A percentile compares a stretch with the other conserved stretches of the same genome.
phyloP scores from a whole-genome alignment of 352 stramenopile genomes.

The Phytophthora foliorum region DNA sequence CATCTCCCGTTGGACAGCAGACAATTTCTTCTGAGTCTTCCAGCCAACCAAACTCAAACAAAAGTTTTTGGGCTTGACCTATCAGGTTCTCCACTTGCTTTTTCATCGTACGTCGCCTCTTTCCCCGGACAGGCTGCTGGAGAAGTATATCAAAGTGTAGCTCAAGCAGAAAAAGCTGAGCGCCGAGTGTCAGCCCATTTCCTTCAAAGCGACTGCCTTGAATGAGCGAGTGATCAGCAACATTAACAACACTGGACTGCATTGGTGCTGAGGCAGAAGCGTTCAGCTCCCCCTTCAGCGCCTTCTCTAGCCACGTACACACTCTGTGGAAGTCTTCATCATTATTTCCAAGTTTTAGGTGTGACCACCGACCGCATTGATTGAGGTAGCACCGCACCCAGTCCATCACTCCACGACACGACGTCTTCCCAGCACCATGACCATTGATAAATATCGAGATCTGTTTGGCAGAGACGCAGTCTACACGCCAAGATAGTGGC shows the following conservation, averaged over 20 bases:
- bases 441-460: constrained; percentile 30
- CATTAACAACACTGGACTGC: constrained; percentile 17
- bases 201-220: constrained; percentile 37
- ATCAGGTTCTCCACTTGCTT: constrained; percentile 39
- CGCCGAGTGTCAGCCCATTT: constrained; percentile 44
- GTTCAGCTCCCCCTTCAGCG: constrained; percentile 50
- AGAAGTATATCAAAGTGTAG: constrained; percentile 62
- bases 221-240: constrained; percentile 30
- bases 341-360: constrained; percentile 46
- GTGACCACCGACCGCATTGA: constrained; percentile 67
- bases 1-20: constrained; percentile 1
- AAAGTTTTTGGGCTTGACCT: constrained; percentile 41
- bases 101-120: constrained; percentile 35
- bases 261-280: constrained; percentile 4
- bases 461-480: constrained; percentile 17
- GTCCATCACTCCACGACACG: constrained; percentile 26
- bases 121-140: constrained; percentile 32
- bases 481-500: not conserved
- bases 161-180: constrained; percentile 71
- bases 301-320: constrained; percentile 69
- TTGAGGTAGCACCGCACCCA: constrained; percentile 58
- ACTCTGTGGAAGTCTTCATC: constrained; percentile 52
- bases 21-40: constrained; percentile 36
- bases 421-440: not conserved
- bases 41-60: constrained; percentile 56